Evolutionary conservation across 163 green algal species (phyloP), one percentile per base, ranked within the genome.

Genomic region (Chlorella variabilis): DNA sequence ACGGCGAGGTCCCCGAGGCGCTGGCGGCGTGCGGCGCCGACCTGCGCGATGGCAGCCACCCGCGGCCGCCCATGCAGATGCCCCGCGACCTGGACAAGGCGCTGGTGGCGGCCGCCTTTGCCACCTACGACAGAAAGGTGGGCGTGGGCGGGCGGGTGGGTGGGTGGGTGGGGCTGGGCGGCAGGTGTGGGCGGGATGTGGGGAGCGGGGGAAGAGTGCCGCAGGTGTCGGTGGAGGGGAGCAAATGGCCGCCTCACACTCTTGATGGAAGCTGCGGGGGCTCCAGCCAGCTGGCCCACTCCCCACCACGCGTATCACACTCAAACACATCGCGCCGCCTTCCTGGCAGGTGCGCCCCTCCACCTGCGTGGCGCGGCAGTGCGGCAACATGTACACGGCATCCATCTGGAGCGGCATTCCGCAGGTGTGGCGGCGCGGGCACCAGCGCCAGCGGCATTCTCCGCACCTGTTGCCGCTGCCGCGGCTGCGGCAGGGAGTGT

Each of bases 311-410:
- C n/a, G n/a, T n/a, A n/a, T n/a, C n/a, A n/a, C n/a, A n/a, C n/a
- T n/a, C n/a, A n/a, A n/a, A n/a, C n/a, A n/a, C n/a, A n/a, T n/a
- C n/a, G n/a, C n/a, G n/a, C n/a, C n/a, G n/a, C n/a, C n/a, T n/a
- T 18, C 29, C 11, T 42, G 41, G 62, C 51, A 88, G 82, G 91
- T 95, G 31, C 56, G 76, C n/a, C 87, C 91, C 25, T 78, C 71
- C 31, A 86, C 83, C 2, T 75, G 84, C 36, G 58, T 93, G 56
- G 67, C 68, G 54, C 54, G 68, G 36, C 84, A 92, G 62, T 84
- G 81, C 51, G 94, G 94, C 83, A 98, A 98, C 89, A 92, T 93
- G 82, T 98, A 98, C 89, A 90, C 91, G 4, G 94, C 94, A 2
- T 92, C 84, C 25, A 78, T 98, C 25, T 97, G 91, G 77, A 83